These are phyloP conservation scores for Linnemannia schmuckeri DNA, from an alignment of 192 early-diverging fungal genomes.

Conservation along the genomic window DNA sequence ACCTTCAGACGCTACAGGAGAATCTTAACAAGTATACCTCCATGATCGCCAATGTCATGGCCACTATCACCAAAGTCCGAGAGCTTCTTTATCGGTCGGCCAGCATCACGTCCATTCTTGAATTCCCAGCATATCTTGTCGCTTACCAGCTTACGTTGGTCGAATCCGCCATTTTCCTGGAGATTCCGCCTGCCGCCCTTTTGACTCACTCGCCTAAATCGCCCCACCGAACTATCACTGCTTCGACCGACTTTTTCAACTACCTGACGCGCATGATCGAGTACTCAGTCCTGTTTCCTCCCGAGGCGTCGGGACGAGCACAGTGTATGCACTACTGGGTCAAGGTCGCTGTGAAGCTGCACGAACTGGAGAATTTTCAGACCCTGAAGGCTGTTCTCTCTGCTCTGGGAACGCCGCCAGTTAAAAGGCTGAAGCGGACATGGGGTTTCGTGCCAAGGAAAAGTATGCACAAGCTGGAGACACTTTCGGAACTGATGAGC, in stretches of 20 bases:
- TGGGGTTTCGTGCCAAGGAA: conserved; percentile 80
- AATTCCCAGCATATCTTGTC: conserved; percentile 72
- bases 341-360: conserved; percentile 71
- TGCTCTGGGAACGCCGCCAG: conserved; percentile 77
- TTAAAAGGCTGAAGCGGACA: conserved; percentile 76
- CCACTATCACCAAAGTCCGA: conserved; percentile 64
- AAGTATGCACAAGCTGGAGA: conserved; percentile 66
- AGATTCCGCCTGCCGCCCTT: conserved; percentile 71
- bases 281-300: conserved; percentile 74
- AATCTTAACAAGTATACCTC: conserved; percentile 59
- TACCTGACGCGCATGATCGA: conserved; percentile 82
- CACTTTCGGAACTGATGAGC: conserved; percentile 69
- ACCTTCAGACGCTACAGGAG: conserved; percentile 60
- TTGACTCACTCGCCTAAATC: conserved; percentile 71
- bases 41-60: conserved; percentile 61
- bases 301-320: conserved; percentile 68
- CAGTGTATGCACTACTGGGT: conserved; percentile 78
- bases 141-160: conserved; percentile 79
- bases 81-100: conserved; percentile 65
- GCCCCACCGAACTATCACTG: conserved; percentile 71
- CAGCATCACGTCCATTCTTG: conserved; percentile 65
- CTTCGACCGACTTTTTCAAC: conserved; percentile 85
- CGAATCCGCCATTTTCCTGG: conserved; percentile 76
- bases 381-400: conserved; percentile 77
- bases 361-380: conserved; percentile 75